phyloP scores from a whole-genome alignment of 768 basidiomycete species.

The Podaxis mareebaensis region DNA sequence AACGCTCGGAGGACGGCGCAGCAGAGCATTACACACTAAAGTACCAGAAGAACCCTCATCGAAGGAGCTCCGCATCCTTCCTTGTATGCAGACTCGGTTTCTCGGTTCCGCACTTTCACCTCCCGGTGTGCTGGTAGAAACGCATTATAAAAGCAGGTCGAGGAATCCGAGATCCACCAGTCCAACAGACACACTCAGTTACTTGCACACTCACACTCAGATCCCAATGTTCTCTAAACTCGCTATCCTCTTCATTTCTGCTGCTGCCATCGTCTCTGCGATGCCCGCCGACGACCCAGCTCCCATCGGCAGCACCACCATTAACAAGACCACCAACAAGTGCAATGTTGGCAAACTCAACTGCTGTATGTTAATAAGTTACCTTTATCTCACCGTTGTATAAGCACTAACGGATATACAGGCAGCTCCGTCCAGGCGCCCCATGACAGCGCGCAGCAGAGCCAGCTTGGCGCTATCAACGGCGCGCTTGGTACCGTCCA shows the following conservation, averaged over 20 bases:
- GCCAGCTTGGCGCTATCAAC: background rate
- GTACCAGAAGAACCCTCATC: too few relatives aligned
- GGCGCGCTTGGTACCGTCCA: background rate
- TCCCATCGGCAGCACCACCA: background rate
- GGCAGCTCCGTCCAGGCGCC: background rate
- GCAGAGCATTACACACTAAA: too few relatives aligned
- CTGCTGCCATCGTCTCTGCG: background rate
- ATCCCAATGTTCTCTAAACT: background rate
- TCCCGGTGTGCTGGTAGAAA: background rate
- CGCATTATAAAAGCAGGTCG: background rate
- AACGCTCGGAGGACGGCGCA: too few relatives aligned
- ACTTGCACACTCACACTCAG: background rate
- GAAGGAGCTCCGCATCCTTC: background rate
- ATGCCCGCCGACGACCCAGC: background rate
- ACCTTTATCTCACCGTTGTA: too few relatives aligned
- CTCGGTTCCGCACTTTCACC: background rate
- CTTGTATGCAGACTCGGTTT: background rate
- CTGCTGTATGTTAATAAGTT: background rate
- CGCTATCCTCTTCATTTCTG: background rate
- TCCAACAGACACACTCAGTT: background rate
- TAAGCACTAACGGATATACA: background rate
- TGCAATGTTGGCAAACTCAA: background rate
- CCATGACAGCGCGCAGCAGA: too few relatives aligned
- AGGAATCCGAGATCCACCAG: background rate
- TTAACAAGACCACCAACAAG: background rate